phyloP scores from a whole-genome alignment of 2,329 filamentous ascomycete genomes.

The Botrytis tulipae region DNA sequence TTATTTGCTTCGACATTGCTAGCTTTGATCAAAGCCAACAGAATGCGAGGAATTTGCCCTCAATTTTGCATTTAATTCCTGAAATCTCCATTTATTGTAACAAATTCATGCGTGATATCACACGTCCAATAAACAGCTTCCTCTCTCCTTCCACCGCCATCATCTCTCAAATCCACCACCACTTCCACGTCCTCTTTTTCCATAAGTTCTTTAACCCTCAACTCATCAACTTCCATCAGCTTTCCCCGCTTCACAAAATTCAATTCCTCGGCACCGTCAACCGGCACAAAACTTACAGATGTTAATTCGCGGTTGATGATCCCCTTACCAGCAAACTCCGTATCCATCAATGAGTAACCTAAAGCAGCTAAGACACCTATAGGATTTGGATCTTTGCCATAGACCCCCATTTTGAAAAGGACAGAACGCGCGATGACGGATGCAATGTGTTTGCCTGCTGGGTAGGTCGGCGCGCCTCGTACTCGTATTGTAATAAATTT shows the following conservation, averaged over 20 bases:
- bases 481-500: neutral
- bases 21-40: neutral
- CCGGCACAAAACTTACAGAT: neutral
- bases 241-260: neutral
- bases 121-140: slow-evolving; percentile 78
- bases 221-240: neutral
- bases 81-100: slow-evolving; percentile 61
- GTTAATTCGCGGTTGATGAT: neutral
- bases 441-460: neutral
- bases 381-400: neutral
- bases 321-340: neutral
- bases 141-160: neutral
- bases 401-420: neutral
- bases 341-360: neutral
- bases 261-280: neutral
- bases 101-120: slow-evolving; percentile 79
- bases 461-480: neutral
- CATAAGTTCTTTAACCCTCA: neutral
- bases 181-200: neutral
- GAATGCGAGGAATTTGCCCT: neutral
- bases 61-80: slow-evolving; percentile 45
- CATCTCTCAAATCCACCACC: neutral
- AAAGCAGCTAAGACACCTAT: neutral
- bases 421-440: neutral
- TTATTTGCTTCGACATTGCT: neutral